Evolutionary conservation across 2,329 filamentous ascomycete species (phyloP).

Genomic region (Fusarium subtropicale): DNA sequence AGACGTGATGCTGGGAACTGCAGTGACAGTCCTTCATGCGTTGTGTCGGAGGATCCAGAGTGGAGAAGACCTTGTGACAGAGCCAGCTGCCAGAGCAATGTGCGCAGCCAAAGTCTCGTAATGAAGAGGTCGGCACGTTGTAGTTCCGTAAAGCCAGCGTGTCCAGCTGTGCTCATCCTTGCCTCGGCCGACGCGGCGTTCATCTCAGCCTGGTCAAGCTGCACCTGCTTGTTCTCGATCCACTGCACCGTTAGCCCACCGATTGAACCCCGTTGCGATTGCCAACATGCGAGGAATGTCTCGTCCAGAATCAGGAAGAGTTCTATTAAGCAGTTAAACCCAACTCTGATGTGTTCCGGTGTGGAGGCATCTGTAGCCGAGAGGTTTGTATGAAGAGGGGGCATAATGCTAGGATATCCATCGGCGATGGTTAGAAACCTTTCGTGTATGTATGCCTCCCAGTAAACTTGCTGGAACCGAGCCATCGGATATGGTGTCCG

Average conservation of each 20-base stretch:
- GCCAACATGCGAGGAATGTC: slow-evolving; percentile 54
- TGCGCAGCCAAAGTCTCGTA: slow-evolving; percentile 57
- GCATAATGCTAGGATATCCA: slow-evolving; percentile 56
- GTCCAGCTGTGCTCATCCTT: slow-evolving; percentile 43
- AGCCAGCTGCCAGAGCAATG: slow-evolving; percentile 57
- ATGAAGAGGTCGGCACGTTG: slow-evolving; percentile 57
- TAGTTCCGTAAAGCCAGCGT: slow-evolving; percentile 51
- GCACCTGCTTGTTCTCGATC: slow-evolving; percentile 56
- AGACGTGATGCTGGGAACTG: slow-evolving; percentile 56
- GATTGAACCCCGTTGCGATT: slow-evolving; percentile 46
- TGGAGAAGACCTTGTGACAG: slow-evolving; percentile 55
- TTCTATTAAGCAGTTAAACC: slow-evolving; percentile 54
- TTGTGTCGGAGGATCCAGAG: slow-evolving; percentile 48
- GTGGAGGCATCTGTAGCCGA: slow-evolving; percentile 51
- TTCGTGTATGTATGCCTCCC: slow-evolving; percentile 68
- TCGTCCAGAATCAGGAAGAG: slow-evolving; percentile 56
- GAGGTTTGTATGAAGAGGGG: slow-evolving; percentile 49
- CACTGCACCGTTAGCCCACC: slow-evolving; percentile 52
- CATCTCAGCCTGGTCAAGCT: slow-evolving; percentile 55
- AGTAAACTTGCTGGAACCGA: slow-evolving; percentile 61
- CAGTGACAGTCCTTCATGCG: slow-evolving; percentile 54
- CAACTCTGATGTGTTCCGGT: slow-evolving; percentile 52
- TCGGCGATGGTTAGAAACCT: slow-evolving; percentile 65
- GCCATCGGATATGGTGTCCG: slow-evolving; percentile 30
- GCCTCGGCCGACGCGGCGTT: slow-evolving; percentile 47